Evolutionary conservation across 495 filamentous ascomycete genomes (phyloP).

Genomic region (Penicillium cataractarum): DNA sequence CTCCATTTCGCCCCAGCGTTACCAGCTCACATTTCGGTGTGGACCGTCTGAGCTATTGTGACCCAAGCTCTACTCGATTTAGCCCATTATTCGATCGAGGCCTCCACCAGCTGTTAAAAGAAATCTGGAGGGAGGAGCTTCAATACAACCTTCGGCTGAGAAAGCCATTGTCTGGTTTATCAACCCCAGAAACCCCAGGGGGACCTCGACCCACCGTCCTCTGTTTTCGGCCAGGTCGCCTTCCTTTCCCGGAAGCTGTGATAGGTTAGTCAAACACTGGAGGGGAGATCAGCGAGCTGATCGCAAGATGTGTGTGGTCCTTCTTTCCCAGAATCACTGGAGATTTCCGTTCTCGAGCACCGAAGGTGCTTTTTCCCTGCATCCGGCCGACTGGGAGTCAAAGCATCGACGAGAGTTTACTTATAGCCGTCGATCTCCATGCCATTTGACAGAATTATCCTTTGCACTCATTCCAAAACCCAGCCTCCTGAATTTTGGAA

Average conservation of each 20-base stretch:
- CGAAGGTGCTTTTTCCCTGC: constrained; percentile 17
- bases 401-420: constrained; percentile 32
- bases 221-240: constrained; percentile 27
- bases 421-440: constrained; percentile 46
- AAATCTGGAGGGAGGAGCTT: constrained; percentile 14
- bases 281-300: constrained; percentile 21
- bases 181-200: constrained; percentile 22
- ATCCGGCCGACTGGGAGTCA: constrained; percentile 15
- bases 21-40: constrained; percentile 12
- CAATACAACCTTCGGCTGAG: constrained; percentile 7
- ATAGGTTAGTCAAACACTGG: background rate
- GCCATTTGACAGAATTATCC: constrained; percentile 31
- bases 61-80: constrained; percentile 2
- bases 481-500: constrained; percentile 29
- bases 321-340: constrained; percentile 2
- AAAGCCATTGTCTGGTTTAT: constrained; percentile 27
- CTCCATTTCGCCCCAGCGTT: background rate
- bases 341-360: constrained; percentile 20
- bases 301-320: constrained; percentile 19
- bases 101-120: background rate
- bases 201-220: constrained; percentile 9
- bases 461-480: constrained; percentile 31
- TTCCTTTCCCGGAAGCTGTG: constrained; percentile 15
- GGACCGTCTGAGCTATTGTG: constrained; percentile 2
- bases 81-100: constrained; percentile 3